Evolutionary conservation across 2,329 filamentous ascomycete genomes (phyloP).

Genomic region (Epichloe coenophiala): DNA sequence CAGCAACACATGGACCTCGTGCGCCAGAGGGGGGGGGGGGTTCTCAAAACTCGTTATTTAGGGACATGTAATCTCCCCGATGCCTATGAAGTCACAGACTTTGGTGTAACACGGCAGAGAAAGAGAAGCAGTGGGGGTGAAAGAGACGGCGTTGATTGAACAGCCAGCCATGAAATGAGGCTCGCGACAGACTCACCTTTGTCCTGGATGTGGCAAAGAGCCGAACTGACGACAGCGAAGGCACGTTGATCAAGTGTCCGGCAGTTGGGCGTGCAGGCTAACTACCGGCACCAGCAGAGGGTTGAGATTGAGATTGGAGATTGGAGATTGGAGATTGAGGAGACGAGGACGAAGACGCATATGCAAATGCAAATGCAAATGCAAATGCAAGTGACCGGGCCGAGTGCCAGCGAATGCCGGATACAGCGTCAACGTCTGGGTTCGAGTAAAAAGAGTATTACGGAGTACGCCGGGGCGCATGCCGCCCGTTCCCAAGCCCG

Average conservation of each 20-base stretch:
- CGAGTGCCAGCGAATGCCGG: background rate
- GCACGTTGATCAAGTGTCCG: conserved; percentile 18
- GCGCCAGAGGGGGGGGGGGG: background rate
- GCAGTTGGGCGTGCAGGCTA: conserved; percentile 32
- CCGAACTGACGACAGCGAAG: conserved; percentile 9
- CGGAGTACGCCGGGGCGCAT: conserved; percentile 26
- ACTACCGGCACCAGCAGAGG: conserved; percentile 19
- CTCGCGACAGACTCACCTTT: conserved; percentile 12
- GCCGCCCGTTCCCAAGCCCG: conserved; percentile 5
- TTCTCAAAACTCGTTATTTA: background rate
- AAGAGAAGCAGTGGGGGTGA: background rate
- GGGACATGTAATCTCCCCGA: background rate
- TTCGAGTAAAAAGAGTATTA: background rate
- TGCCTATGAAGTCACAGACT: background rate
- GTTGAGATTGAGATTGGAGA: conserved; percentile 7
- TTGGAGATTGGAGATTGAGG: conserved; percentile 5
- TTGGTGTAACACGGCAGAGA: background rate
- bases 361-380: conserved; percentile 8
- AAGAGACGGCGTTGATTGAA: background rate
- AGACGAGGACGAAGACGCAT: conserved; percentile 8
- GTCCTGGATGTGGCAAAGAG: conserved; percentile 12
- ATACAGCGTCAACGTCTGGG: conserved; percentile 1
- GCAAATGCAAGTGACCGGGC: conserved; percentile 3
- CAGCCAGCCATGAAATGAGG: background rate
- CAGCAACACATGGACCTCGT: background rate